These are phyloP conservation scores for Maudiozyma bulderi DNA, from an alignment of 805 yeast species.

Conservation along the genomic window DNA sequence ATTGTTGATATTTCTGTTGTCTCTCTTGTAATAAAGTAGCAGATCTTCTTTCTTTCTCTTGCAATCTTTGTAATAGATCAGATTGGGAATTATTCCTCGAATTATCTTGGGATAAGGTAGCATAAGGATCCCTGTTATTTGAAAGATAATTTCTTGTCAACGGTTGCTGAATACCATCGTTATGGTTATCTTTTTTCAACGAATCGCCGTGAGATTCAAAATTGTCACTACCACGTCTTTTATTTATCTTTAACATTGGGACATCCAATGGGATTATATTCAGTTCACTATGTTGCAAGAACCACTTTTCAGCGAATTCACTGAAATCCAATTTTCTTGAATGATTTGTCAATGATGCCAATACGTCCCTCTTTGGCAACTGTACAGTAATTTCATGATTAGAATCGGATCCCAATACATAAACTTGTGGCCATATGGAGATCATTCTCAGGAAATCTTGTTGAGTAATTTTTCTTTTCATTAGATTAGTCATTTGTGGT, in stretches of 20 bases:
- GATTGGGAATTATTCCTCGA: constrained; percentile 13
- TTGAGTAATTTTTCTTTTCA: constrained; percentile 18
- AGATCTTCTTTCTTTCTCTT: constrained; percentile 22
- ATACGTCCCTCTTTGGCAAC: constrained; percentile 13
- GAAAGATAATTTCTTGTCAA: constrained; percentile 8
- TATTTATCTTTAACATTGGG: constrained; percentile 15
- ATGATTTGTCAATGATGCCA: constrained; percentile 15
- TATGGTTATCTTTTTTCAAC: not conserved
- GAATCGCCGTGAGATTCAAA: not conserved
- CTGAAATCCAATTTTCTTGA: constrained; percentile 22
- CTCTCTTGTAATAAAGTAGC: constrained; percentile 19
- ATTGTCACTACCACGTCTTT: constrained; percentile 15
- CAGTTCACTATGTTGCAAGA: not conserved
- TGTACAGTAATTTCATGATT: constrained; percentile 16
- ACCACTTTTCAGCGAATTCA: constrained; percentile 20
- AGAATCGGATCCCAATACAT: constrained; percentile 15
- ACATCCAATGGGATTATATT: constrained; percentile 14
- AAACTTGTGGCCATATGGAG: constrained; percentile 24
- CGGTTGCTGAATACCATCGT: not conserved
- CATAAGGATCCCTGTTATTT: constrained; percentile 15
- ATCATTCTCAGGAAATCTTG: constrained; percentile 20
- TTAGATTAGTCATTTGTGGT: constrained; percentile 25
- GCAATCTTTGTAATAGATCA: constrained; percentile 20
- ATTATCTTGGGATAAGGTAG: constrained; percentile 7
- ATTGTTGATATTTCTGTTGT: constrained; percentile 20